A percentile compares a stretch with the other conserved stretches of the same genome.
Evolutionary conservation across 2,329 filamentous ascomycete genomes (phyloP).

Genomic region (Neoarthrinium moseri): DNA sequence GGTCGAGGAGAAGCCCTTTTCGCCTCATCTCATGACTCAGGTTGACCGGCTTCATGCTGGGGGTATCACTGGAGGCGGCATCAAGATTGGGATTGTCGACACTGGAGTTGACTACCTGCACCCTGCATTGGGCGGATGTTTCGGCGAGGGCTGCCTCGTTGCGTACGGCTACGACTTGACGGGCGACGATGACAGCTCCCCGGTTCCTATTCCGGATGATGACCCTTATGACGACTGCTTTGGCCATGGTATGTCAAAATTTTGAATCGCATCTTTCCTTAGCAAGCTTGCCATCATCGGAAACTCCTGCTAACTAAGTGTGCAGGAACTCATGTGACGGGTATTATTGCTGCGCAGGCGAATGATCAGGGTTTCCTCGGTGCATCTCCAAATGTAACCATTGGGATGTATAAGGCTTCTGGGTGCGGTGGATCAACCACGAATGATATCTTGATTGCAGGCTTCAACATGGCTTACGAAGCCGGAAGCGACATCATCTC

Average conservation of each 20-base stretch:
- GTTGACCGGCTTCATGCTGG: background rate
- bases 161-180: constrained; percentile 46
- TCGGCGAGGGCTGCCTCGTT: constrained; percentile 47
- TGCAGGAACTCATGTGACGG: constrained; percentile 37
- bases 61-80: background rate
- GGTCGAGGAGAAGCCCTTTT: background rate
- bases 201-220: constrained; percentile 30
- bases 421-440: constrained; percentile 30
- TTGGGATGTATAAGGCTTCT: constrained; percentile 39
- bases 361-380: constrained; percentile 37
- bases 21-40: constrained; percentile 3
- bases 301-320: background rate
- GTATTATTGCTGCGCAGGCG: constrained; percentile 43
- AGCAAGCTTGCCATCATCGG: no score
- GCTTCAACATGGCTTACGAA: constrained; percentile 41
- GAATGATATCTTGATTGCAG: constrained; percentile 39
- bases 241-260: constrained; percentile 33
- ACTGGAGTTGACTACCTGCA: constrained; percentile 44
- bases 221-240: constrained; percentile 38
- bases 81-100: background rate
- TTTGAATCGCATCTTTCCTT: no score
- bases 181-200: constrained; percentile 33
- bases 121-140: constrained; percentile 51
- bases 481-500: constrained; percentile 36
- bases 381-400: constrained; percentile 37